A percentile compares a stretch with the other conserved stretches of the same genome.
Evolutionary conservation across 768 basidiomycete species (phyloP).

Genomic region (Austroboletus eburneus): DNA sequence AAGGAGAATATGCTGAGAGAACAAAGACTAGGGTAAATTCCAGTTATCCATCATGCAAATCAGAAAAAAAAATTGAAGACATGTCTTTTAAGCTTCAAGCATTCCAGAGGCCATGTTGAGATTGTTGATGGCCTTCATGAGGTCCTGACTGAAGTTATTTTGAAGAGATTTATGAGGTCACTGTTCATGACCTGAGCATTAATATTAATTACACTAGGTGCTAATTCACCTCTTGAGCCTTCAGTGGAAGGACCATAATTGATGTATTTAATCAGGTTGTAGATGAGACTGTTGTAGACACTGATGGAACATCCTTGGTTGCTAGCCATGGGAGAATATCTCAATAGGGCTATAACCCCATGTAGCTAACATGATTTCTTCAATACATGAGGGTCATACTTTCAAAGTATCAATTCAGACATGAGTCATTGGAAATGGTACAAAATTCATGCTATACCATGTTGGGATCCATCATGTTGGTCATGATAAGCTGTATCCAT

Average conservation of each 20-base stretch:
- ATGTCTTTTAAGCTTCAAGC: conserved; percentile 73
- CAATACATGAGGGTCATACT: conserved; percentile 91
- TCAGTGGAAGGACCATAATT: conserved; percentile 56
- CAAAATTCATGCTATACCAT: conserved; percentile 96
- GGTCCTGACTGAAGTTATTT: conserved; percentile 68
- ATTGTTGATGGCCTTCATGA: conserved; percentile 68
- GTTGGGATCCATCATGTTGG: conserved; percentile 73
- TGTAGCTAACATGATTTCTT: conserved; percentile 80
- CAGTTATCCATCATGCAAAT: conserved; percentile 92
- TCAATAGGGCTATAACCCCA: conserved; percentile 77
- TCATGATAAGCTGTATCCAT: conserved; percentile 72
- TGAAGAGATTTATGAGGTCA: conserved; percentile 72
- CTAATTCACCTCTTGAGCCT: conserved; percentile 46
- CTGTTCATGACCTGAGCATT: conserved; percentile 68
- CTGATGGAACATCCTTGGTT: conserved; percentile 56
- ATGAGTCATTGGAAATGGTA: conserved; percentile 79
- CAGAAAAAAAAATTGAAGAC: conserved; percentile 89
- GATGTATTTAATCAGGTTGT: conserved; percentile 83
- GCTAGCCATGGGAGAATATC: conserved; percentile 63
- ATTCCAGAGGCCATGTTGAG: conserved; percentile 57
- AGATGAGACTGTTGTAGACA: conserved; percentile 84
- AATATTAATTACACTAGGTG: conserved; percentile 35
- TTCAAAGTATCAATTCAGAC: conserved; percentile 99
- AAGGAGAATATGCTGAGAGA: conserved; percentile 88
- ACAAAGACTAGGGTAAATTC: conserved; percentile 85